Percentiles rank a stretch among this genome's conserved stretches.
Evolutionary conservation across 2,329 filamentous ascomycete species (phyloP).

Genomic region (Fusarium papillatum): DNA sequence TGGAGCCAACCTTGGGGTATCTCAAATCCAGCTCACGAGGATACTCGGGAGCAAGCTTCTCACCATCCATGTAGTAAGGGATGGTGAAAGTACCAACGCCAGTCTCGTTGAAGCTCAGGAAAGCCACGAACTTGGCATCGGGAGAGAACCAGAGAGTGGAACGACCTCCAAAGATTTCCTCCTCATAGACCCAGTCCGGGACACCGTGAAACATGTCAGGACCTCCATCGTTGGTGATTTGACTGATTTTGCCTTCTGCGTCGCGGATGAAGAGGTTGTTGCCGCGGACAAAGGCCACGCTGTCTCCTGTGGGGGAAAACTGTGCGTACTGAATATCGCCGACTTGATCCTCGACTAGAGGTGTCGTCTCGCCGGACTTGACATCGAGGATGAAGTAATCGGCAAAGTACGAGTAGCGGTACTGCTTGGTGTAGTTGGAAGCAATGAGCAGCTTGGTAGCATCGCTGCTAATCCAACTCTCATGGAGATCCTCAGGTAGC

Average conservation of each 20-base stretch:
- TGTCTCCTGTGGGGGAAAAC: constrained; percentile 68
- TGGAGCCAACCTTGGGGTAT: constrained; percentile 78
- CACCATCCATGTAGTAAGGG: constrained; percentile 74
- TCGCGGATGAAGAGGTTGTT: constrained; percentile 72
- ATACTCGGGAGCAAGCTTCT: constrained; percentile 70
- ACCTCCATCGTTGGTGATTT: constrained; percentile 71
- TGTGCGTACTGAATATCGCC: constrained; percentile 78
- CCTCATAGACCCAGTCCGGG: constrained; percentile 88
- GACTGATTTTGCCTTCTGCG: constrained; percentile 63
- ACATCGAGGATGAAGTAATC: constrained; percentile 76
- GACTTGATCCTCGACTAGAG: constrained; percentile 69
- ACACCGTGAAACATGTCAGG: constrained; percentile 74
- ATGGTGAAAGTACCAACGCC: constrained; percentile 76
- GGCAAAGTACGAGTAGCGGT: constrained; percentile 77
- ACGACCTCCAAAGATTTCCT: constrained; percentile 72
- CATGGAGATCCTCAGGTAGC: constrained; percentile 66
- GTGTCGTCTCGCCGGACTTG: constrained; percentile 64
- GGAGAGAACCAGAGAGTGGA: constrained; percentile 94
- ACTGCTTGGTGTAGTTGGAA: constrained; percentile 77
- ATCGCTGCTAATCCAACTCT: constrained; percentile 74
- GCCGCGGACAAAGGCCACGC: constrained; percentile 76
- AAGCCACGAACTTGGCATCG: constrained; percentile 89
- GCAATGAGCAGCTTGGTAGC: constrained; percentile 71
- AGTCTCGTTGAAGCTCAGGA: constrained; percentile 88
- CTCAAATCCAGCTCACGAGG: constrained; percentile 73